Evolutionary conservation across 441 rosid genomes (phyloP), one percentile per base, ranked within the genome.

Genomic region (Viola pubescens): DNA sequence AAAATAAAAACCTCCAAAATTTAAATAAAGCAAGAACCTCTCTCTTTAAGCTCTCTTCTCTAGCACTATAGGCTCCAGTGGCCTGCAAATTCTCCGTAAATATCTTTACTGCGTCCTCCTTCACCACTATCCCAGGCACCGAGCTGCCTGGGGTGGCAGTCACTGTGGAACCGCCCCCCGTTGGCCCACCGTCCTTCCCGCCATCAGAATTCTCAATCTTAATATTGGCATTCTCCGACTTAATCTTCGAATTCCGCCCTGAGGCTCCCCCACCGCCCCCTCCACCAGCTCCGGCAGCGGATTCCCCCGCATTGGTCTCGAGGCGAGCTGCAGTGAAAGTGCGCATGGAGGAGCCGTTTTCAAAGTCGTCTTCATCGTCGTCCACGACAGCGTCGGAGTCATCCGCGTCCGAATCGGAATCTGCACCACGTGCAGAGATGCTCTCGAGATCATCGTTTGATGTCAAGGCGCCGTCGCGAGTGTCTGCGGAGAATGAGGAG

Each of bases 361-460:
- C 97, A 61, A 87, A 87, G 40, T 88, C 97, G 55, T 87, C 96
- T 70, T 87, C 95, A 1, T 89, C 94, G 4, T 90, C 98, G 57
- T 90, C 95, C 2, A 86, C 86, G 9, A 82, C 92, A 34, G 81
- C 91, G 52, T 94, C 95, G 2, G 96, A 85, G 42, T 88, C 97
- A 4, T 83, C 97, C 9, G 87, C 86, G 59, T 88, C 97, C 14
- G 96, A 88, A 52, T 91, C 98, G 4, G 89, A 55, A 63, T 81
- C 82, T 0, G 77, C 94, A 5, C 87, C 95, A 41, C 94, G 92
- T 5, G 95, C 98, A 6, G 99, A 94, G 67, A 94, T 85, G 78
- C 96, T 91, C 84, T 90, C 97, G 54, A 94, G 95, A 75, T 94
- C 99, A 56, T 94, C 98, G 56, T 89, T 87, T 59, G 97, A 84